These are phyloP conservation scores for Darksidea phi DNA, from an alignment of 495 filamentous ascomycete species.

Conservation along the genomic window DNA sequence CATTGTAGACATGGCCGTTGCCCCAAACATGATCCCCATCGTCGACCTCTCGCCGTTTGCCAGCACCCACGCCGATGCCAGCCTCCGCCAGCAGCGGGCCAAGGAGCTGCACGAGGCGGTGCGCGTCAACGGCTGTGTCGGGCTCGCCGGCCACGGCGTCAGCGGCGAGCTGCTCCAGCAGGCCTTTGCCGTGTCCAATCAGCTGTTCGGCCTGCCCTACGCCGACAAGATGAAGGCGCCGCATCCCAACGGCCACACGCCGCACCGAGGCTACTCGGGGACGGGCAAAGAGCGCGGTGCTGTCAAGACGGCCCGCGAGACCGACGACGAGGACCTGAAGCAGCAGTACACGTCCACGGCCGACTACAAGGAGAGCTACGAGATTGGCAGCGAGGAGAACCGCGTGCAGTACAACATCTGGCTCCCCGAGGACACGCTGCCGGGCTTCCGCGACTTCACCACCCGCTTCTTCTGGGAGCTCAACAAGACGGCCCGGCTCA, in stretches of 20 bases:
- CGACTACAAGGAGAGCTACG: constrained; percentile 59
- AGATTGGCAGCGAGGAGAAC: constrained; percentile 62
- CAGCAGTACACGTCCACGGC: constrained; percentile 35
- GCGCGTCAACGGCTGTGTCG: constrained; percentile 34
- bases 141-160: constrained; percentile 36
- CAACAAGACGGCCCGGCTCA: constrained; percentile 13
- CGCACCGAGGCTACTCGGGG: constrained; percentile 66
- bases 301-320: constrained; percentile 63
- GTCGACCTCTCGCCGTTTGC: constrained; percentile 33
- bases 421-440: constrained; percentile 58
- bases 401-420: constrained; percentile 62
- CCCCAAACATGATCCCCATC: no score
- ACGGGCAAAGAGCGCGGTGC: constrained; percentile 44
- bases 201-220: constrained; percentile 49
- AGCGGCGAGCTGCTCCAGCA: constrained; percentile 17
- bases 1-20: no score
- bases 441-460: constrained; percentile 61
- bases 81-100: constrained; percentile 8
- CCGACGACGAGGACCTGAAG: constrained; percentile 52
- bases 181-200: constrained; percentile 22
- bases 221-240: constrained; percentile 57
- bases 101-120: constrained; percentile 21
- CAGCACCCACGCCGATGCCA: background rate
- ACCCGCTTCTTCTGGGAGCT: constrained; percentile 51
- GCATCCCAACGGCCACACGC: constrained; percentile 56